phyloP scores from a whole-genome alignment of 768 basidiomycete genomes.

The Thelephora ganbajun region DNA sequence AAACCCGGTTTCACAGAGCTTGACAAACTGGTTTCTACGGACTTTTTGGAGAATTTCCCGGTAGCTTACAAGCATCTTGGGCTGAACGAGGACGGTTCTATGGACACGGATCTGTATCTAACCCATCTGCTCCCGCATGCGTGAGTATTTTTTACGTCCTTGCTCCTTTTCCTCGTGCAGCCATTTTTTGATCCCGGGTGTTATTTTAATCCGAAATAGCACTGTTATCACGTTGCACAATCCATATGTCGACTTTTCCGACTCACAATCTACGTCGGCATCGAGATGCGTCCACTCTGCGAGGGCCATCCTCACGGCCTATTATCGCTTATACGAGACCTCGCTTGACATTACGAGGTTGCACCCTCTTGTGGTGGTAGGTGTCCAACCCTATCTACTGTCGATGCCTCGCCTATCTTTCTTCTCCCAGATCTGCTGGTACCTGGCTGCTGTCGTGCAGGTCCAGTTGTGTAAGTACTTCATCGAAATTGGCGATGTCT shows the following conservation, averaged over 20 bases:
- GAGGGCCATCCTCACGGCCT: conserved; percentile 57
- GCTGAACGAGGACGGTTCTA: conserved; percentile 40
- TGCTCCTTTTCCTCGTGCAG: conserved; percentile 2
- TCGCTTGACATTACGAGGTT: conserved; percentile 69
- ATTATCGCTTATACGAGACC: conserved; percentile 67
- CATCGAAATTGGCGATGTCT: conserved; percentile 67
- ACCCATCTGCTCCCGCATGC: conserved; percentile 79
- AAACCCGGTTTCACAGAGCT: conserved; percentile 54
- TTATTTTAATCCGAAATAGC: conserved; percentile 22
- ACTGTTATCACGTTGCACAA: conserved; percentile 82
- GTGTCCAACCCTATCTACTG: conserved; percentile 12
- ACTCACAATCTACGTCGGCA: conserved; percentile 52
- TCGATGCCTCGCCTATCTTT: not conserved
- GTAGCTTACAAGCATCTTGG: conserved; percentile 48
- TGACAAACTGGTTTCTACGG: conserved; percentile 49
- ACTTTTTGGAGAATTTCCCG: conserved; percentile 63
- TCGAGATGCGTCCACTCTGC: conserved; percentile 65
- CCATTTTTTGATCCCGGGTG: not conserved
- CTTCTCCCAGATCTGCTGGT: conserved; percentile 65
- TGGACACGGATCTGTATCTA: conserved; percentile 81
- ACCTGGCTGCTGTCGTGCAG: conserved; percentile 77
- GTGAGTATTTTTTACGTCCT: conserved; percentile 29
- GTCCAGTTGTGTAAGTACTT: conserved; percentile 78
- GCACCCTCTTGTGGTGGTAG: conserved; percentile 71
- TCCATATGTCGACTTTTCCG: conserved; percentile 63